Conservation (phyloP, 2,329 filamentous ascomycete species). For the Fusarium protoensiforme region DNA sequence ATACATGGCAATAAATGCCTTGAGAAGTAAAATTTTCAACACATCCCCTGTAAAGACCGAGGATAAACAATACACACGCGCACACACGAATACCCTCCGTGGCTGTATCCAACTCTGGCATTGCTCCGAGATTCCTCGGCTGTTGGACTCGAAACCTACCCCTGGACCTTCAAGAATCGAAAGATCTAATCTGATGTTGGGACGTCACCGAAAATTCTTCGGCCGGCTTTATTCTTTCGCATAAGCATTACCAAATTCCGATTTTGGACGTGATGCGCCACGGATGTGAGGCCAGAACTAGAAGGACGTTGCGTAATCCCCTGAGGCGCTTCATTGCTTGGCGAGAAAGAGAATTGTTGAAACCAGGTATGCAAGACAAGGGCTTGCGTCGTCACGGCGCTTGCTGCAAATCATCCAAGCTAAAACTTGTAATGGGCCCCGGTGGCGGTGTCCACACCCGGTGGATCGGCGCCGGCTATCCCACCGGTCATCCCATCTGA, state of each 20-base stretch:
- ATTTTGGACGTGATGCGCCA: not conserved
- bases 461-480: not conserved
- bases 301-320: slow-evolving; percentile 5
- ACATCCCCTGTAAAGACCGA: not conserved
- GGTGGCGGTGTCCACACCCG: not conserved
- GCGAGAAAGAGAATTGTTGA: not conserved
- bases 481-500: slow-evolving; percentile 11
- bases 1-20: slow-evolving; percentile 13
- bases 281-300: not conserved
- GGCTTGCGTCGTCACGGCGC: not conserved
- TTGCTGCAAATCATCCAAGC: not conserved
- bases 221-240: not conserved
- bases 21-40: not conserved
- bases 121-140: not conserved
- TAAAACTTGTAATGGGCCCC: not conserved
- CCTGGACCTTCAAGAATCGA: not conserved
- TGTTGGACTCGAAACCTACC: not conserved
- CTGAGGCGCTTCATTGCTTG: not conserved
- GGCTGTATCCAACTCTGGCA: not conserved
- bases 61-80: not conserved
- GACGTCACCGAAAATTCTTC: not conserved
- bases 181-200: not conserved
- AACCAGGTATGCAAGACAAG: not conserved
- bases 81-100: not conserved
- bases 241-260: not conserved